These are phyloP conservation scores for Butyriboletus loyo DNA, from an alignment of 768 basidiomycete genomes.

Conservation along the genomic window DNA sequence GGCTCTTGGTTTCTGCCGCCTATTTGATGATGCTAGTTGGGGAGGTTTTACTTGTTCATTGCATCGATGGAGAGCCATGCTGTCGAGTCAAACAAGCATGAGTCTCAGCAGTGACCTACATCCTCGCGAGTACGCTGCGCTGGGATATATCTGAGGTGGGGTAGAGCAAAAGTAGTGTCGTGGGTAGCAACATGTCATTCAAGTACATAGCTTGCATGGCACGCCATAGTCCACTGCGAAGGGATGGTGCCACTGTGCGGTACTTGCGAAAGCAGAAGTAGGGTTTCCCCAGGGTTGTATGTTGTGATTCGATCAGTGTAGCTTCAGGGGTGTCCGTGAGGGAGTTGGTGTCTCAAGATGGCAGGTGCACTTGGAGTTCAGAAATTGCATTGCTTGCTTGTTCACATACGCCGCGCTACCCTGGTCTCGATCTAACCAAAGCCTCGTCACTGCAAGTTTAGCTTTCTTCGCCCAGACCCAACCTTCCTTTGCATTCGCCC, in stretches of 20 bases:
- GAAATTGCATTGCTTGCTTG: slow-evolving; percentile 9
- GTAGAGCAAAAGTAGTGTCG: background rate
- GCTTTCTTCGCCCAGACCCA: slow-evolving; percentile 4
- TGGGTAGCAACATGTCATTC: too few species aligned
- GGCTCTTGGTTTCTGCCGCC: background rate
- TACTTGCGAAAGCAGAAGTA: too few species aligned
- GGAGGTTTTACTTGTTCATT: background rate
- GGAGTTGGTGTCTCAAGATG: slow-evolving; percentile 19
- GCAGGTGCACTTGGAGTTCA: slow-evolving; percentile 15
- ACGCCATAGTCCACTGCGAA: too few species aligned
- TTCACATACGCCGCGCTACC: slow-evolving; percentile 30
- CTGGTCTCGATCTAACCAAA: slow-evolving; percentile 16
- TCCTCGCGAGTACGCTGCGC: background rate
- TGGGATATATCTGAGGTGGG: background rate
- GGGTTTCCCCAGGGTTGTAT: too few species aligned
- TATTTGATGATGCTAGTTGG: background rate
- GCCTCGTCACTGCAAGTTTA: slow-evolving; percentile 14
- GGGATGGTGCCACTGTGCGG: too few species aligned
- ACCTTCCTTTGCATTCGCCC: slow-evolving; percentile 2
- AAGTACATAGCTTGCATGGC: background rate
- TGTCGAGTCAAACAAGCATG: background rate
- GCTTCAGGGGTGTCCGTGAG: background rate
- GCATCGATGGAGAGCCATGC: too few species aligned
- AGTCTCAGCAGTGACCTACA: background rate
- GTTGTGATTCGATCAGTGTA: background rate